A percentile compares a stretch with the other conserved stretches of the same genome.
Evolutionary conservation across 371 early-diverging fungal genomes (phyloP).

Genomic region (Thermomucor indicae-seudaticae): DNA sequence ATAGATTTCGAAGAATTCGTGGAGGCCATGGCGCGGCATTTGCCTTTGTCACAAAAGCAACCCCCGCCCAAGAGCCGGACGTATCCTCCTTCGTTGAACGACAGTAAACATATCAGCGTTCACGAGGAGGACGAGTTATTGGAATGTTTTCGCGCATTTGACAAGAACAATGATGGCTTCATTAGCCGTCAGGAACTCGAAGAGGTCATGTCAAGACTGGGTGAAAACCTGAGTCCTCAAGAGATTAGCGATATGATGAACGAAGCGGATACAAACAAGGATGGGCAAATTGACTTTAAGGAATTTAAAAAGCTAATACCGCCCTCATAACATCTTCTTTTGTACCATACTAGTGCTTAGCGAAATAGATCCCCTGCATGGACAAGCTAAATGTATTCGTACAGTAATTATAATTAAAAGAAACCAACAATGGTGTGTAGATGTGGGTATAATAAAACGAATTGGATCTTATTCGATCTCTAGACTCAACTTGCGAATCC

Average conservation of each 20-base stretch:
- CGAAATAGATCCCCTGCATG: no score
- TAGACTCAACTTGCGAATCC: constrained; percentile 27
- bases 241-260: constrained; percentile 78
- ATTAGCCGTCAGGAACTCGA: constrained; percentile 63
- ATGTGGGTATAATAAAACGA: no score
- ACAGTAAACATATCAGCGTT: constrained; percentile 9
- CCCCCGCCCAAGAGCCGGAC: constrained; percentile 3
- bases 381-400: no score
- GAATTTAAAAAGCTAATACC: constrained; percentile 33
- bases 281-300: constrained; percentile 51
- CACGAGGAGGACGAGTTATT: constrained; percentile 57
- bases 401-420: no score
- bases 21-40: constrained; percentile 52
- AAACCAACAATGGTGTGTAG: no score
- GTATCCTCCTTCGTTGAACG: constrained; percentile 4
- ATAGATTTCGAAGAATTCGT: constrained; percentile 68
- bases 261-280: constrained; percentile 69
- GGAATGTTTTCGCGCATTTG: constrained; percentile 66
- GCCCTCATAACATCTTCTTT: neutral
- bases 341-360: neutral
- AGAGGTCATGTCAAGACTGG: constrained; percentile 62
- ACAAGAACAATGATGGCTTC: constrained; percentile 62
- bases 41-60: constrained; percentile 23
- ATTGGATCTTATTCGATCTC: constrained; percentile 12
- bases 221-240: constrained; percentile 62